Conservation (phyloP, 83 land plant genomes). For the Isoetes engelmannii region DNA sequence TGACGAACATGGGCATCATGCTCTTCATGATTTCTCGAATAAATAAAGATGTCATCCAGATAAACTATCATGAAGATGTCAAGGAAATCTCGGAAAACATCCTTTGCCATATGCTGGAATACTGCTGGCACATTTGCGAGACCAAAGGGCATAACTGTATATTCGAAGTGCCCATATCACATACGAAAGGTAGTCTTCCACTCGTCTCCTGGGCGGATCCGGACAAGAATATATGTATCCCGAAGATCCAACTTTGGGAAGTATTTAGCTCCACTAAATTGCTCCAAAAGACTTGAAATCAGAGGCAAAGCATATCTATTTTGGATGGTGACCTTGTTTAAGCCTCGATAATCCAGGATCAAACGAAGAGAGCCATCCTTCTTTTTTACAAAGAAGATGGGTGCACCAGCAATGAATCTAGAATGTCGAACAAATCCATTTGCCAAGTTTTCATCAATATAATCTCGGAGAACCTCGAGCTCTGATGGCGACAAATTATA, state of each 20-base stretch:
- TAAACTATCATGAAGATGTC: too few relatives aligned
- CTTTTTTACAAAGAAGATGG: conserved; percentile 9
- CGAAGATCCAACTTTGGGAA: conserved; percentile 8
- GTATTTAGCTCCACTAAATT: background rate
- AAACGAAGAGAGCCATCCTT: background rate
- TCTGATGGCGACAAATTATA: conserved; percentile 6
- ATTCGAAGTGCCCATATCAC: background rate
- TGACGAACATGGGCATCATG: background rate
- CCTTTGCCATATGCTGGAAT: too few relatives aligned
- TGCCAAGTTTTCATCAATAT: background rate
- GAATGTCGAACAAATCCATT: conserved; percentile 12
- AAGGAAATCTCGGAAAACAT: too few relatives aligned
- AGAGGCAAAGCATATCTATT: conserved; percentile 8
- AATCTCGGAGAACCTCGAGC: background rate
- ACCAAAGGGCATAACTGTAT: background rate
- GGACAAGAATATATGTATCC: conserved; percentile 3
- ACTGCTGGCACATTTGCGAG: too few relatives aligned
- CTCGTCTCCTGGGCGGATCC: background rate
- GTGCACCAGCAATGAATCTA: background rate
- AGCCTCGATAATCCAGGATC: background rate
- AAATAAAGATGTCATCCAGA: too few relatives aligned
- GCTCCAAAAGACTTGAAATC: conserved; percentile 4
- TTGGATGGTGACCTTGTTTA: background rate
- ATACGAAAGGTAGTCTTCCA: background rate
- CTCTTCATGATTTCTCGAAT: too few relatives aligned